Conservation (phyloP, 179 eudicot species). For the Silene noctiflora region DNA sequence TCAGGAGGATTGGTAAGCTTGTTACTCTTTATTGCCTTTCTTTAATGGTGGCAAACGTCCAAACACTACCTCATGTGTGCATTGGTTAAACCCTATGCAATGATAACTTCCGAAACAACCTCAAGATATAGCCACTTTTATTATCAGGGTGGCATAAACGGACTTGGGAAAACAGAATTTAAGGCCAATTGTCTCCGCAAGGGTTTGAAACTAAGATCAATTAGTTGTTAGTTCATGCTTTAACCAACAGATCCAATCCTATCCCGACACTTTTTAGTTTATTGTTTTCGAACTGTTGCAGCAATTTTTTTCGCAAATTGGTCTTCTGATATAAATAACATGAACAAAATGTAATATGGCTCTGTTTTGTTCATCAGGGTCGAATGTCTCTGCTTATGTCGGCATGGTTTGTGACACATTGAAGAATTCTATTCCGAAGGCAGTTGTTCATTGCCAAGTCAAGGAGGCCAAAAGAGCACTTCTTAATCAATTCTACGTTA, state of each 20-base stretch:
- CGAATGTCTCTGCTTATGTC: slow-evolving; percentile 82
- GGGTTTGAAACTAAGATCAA: no score
- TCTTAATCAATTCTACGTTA: slow-evolving; percentile 76
- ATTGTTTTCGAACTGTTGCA: no score
- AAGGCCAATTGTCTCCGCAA: no score
- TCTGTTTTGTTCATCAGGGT: slow-evolving; percentile 41
- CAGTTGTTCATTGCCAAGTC: slow-evolving; percentile 95
- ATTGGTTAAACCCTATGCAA: no score
- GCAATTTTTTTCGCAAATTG: background rate
- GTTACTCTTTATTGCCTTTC: background rate
- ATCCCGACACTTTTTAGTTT: no score
- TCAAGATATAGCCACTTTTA: no score
- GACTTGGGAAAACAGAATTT: no score
- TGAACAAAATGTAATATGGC: background rate
- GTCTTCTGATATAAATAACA: background rate
- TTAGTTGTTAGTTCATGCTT: no score
- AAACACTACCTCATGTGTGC: no score
- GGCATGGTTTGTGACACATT: slow-evolving; percentile 85
- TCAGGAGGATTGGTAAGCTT: slow-evolving; percentile 74
- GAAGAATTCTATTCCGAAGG: slow-evolving; percentile 85
- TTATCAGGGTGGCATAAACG: no score
- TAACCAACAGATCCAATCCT: background rate
- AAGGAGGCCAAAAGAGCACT: slow-evolving; percentile 78
- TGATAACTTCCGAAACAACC: no score
- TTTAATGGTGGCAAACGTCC: background rate